A percentile compares a stretch with the other conserved stretches of the same genome.
These are phyloP conservation scores for Paecilomyces fulvus DNA, from an alignment of 2,329 filamentous ascomycete genomes.

Conservation along the genomic window DNA sequence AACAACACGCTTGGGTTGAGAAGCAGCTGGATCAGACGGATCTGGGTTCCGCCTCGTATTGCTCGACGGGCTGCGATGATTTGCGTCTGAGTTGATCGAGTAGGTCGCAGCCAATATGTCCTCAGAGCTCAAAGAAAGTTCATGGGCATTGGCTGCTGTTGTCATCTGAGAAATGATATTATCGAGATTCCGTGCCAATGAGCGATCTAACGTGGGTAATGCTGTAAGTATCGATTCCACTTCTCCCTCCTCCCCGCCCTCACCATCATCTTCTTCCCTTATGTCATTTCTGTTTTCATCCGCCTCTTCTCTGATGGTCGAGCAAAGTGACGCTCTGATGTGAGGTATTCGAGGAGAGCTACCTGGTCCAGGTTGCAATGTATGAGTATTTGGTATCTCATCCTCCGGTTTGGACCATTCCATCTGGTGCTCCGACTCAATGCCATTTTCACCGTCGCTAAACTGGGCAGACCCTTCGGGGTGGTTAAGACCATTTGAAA, in stretches of 20 bases:
- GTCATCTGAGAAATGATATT: background rate
- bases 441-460: background rate
- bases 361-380: conserved; percentile 19
- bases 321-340: conserved; percentile 15
- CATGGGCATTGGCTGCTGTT: background rate
- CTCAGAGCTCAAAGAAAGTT: background rate
- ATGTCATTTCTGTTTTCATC: conserved; percentile 3
- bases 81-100: background rate
- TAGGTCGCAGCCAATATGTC: background rate
- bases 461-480: background rate
- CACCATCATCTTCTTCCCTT: background rate
- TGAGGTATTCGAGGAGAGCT: conserved; percentile 23
- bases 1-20: background rate
- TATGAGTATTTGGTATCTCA: conserved; percentile 20
- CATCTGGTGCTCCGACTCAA: conserved; percentile 15
- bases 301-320: conserved; percentile 14
- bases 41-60: background rate
- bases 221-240: conserved; percentile 18
- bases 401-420: conserved; percentile 13
- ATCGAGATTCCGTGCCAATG: background rate
- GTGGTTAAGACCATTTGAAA: conserved; percentile 9
- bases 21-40: background rate
- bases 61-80: background rate
- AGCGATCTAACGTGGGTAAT: conserved; percentile 14
- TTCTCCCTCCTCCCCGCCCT: conserved; percentile 4